Base-by-base conservation (phyloP, 139 green algal species). In the Axilococcus clingmanii region DNA sequence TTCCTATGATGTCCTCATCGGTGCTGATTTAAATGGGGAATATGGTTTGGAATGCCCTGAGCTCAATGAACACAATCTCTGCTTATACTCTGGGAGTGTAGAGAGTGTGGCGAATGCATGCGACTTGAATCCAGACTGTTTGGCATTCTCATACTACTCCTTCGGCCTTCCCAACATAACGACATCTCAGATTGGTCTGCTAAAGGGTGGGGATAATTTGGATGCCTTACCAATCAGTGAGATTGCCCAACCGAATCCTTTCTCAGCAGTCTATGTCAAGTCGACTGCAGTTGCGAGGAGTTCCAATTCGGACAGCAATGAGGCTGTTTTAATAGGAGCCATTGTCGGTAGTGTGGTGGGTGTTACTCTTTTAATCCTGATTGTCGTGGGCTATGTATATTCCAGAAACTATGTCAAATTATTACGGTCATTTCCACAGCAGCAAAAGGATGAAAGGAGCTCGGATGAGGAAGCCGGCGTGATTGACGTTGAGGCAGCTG, bases 11-110 rank as follows among this genome's bases (percentile, higher is more conserved):
- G 33, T 61, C 11, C 34, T 51, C 16, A 17, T 43, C 2, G 63
- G 63, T 4, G 37, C 33, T 36, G 59, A 71, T 41, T 37, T 71
- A 28, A 55, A 55, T 3, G 47, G 40, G 16, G 25, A 19, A 24
- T 66, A 52, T 54, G 59, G 61, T 47, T 71, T 58, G 30, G 22
- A 35, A 20, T 71, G 63, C 55, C 3, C 54, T 2, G 23, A 15
- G 4, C 48, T 27, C 17, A 34, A 52, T 14, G 35, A 52, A 38
- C 23, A 29, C 7, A 20, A 57, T 34, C 25, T 11, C 6, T 69
- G 61, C 52, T 24, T 63, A n/a, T 8, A 59, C 7, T 11, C 31
- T 23, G 61, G 53, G 14, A 2, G 15, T 11, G 53, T 30, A 20
- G 34, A 63, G 37, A 35, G 41, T 11, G 11, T 63, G 24, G 48